Evolutionary conservation across 2,329 filamentous ascomycete species (phyloP).

Genomic region (Fusarium sambucinum): DNA sequence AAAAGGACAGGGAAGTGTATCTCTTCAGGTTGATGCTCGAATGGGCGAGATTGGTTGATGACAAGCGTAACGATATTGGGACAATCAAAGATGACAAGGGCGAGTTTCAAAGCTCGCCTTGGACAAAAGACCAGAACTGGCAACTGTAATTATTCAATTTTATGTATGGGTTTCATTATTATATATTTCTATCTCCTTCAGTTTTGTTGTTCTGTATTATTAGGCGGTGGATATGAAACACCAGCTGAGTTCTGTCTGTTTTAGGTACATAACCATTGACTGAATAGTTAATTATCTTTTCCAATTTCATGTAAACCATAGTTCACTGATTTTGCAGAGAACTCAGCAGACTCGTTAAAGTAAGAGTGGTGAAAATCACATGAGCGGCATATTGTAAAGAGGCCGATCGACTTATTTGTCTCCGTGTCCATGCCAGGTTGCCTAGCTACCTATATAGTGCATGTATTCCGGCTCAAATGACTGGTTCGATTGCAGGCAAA

Average conservation of each 20-base stretch:
- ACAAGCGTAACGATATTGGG: constrained; percentile 64
- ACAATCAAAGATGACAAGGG: constrained; percentile 49
- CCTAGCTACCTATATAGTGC: neutral
- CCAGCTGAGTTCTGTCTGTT: neutral
- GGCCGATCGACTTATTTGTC: constrained; percentile 2
- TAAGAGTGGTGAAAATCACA: constrained; percentile 14
- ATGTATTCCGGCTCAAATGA: neutral
- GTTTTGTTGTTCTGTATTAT: constrained; percentile 3
- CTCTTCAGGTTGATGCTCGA: constrained; percentile 82
- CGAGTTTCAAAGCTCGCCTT: constrained; percentile 48
- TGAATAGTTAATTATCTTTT: neutral
- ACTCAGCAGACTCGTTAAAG: neutral
- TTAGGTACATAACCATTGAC: neutral
- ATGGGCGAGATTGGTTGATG: constrained; percentile 78
- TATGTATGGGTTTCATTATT: neutral
- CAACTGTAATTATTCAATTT: constrained; percentile 19
- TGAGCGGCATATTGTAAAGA: constrained; percentile 17
- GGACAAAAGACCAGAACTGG: constrained; percentile 47
- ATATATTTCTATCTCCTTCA: neutral
- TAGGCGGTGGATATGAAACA: neutral
- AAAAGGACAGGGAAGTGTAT: constrained; percentile 84
- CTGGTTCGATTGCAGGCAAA: neutral
- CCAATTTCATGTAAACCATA: neutral
- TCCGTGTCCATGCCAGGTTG: neutral
- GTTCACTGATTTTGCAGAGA: neutral